phyloP scores from a whole-genome alignment of 2,329 filamentous ascomycete species.

The Neonectria sp. region DNA sequence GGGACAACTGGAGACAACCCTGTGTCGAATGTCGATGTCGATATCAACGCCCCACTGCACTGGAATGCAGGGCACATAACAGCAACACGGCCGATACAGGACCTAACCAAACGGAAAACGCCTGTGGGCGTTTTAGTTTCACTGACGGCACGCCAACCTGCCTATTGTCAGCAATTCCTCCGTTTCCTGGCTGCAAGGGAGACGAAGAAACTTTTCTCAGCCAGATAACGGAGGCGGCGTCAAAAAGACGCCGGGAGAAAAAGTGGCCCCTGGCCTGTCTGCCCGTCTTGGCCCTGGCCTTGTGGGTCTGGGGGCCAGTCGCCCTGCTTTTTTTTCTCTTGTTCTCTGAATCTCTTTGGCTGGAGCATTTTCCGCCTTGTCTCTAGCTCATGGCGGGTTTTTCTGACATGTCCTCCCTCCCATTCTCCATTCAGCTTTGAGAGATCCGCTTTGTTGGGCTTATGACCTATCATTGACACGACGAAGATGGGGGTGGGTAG shows the following conservation, averaged over 20 bases:
- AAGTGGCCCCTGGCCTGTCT: background rate
- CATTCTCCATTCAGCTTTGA: constrained; percentile 4
- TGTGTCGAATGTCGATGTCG: too few relatives aligned
- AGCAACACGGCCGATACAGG: background rate
- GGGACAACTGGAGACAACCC: background rate
- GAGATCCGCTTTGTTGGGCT: constrained; percentile 4
- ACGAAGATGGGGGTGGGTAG: constrained; percentile 8
- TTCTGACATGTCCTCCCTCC: constrained; percentile 10
- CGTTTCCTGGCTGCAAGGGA: constrained; percentile 4
- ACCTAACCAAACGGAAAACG: background rate
- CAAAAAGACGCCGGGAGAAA: background rate
- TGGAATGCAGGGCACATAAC: background rate
- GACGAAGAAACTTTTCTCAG: background rate
- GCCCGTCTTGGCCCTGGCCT: background rate
- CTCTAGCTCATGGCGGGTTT: constrained; percentile 11
- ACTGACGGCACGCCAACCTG: background rate
- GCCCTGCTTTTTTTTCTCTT: background rate
- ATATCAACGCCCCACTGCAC: too few relatives aligned
- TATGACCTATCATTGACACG: constrained; percentile 16
- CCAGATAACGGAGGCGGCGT: background rate
- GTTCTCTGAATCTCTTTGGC: background rate
- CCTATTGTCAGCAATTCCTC: background rate
- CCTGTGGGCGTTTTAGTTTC: background rate
- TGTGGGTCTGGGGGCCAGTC: background rate
- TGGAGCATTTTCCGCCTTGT: constrained; percentile 6